phyloP scores from a whole-genome alignment of 306 rosid genomes.

The Astragalus glycyphyllos region DNA sequence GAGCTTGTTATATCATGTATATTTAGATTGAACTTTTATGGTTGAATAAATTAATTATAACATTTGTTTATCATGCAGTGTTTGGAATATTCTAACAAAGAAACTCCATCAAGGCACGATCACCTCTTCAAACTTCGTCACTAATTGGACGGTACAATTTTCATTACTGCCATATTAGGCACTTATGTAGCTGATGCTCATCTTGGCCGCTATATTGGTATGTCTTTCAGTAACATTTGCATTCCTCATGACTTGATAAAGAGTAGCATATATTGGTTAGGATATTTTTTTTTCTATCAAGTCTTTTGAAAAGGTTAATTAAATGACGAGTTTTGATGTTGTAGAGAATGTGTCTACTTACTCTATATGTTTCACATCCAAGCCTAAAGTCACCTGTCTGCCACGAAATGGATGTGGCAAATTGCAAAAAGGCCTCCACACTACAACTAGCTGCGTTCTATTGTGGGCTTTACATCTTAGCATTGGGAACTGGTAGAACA shows the following conservation, averaged over 20 bases:
- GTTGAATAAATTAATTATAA: background rate
- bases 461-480: constrained; percentile 65
- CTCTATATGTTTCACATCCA: constrained; percentile 52
- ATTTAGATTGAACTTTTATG: background rate
- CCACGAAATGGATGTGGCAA: constrained; percentile 27
- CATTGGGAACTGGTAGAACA: constrained; percentile 88
- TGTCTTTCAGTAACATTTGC: too few species aligned
- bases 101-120: constrained; percentile 80
- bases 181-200: constrained; percentile 86
- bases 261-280: too few species aligned
- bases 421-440: constrained; percentile 50
- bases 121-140: constrained; percentile 66
- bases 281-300: background rate
- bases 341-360: constrained; percentile 56
- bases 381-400: constrained; percentile 56
- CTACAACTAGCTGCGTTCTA: constrained; percentile 50
- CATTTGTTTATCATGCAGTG: constrained; percentile 38
- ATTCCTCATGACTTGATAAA: too few species aligned
- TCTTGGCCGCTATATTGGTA: too few species aligned
- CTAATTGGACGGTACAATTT: constrained; percentile 80
- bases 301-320: background rate
- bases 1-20: too few species aligned
- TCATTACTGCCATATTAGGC: constrained; percentile 78
- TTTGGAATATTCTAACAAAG: constrained; percentile 64
- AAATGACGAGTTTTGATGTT: constrained; percentile 5